Evolutionary conservation across 108 stramenopile genomes (phyloP), one percentile per base, ranked within the genome.

Genomic region (Skeletonema costatum): DNA sequence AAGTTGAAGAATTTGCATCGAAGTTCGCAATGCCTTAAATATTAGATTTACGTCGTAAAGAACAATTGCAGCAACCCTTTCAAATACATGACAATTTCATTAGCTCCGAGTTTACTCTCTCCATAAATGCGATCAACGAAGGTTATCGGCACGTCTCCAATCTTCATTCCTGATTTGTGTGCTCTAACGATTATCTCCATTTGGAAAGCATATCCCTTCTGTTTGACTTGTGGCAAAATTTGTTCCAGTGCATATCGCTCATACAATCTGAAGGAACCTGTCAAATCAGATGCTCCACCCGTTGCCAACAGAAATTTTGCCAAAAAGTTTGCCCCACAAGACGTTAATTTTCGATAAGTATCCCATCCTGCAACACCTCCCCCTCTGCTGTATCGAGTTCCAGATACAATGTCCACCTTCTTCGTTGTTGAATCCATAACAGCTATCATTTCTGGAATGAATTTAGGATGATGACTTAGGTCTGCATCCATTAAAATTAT

Each of bases 51-150:
- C 64, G 94, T 97, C 10, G 96, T 97, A 29, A 99, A 89, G 77
- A 98, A 99, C 48, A 98, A 82, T 19, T 90, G 71, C 17, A 94
- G 16, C 65, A 99, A 82, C 51, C 97, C 97, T 60, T 97, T 96
- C 42, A 98, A 74, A 76, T 98, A 99, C 81, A 95, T 69, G 50
- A 97, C 74, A 69, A 99, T 97, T 83, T 99, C 99, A 62, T 87
- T 92, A 4, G 97, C 88, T 3, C 99, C 99, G 32, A 99, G 77
- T 79, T 99, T 99, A 73, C 96, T 97, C 82, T 97, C 97, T 32
- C 99, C 99, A 71, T 99, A 98, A 48, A 99, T 92, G 38, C 99
- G 82, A 90, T 99, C 99, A 11, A 99, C 98, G 77, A 99, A 99
- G 4, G 90, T 83, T 66, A 99, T 99, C 0, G 96, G 96, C 16